A percentile compares a stretch with the other conserved stretches of the same genome.
phyloP scores from a whole-genome alignment of 2,329 filamentous ascomycete species.

The Dactylellina sp. region DNA sequence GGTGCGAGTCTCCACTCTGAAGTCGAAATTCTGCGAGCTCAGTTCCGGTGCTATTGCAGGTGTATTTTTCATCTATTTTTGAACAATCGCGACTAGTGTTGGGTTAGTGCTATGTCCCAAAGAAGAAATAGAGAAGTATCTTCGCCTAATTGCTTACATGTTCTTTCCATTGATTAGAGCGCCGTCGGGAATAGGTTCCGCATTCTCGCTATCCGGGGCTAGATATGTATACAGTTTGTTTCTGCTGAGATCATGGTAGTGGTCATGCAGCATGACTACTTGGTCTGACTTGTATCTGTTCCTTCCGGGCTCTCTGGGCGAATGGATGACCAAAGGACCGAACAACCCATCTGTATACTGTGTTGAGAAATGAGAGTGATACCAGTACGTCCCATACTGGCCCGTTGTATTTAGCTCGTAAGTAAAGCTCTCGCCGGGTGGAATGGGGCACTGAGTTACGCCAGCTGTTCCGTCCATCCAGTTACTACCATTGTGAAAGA shows the following conservation, averaged over 20 bases:
- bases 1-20: constrained; percentile 71
- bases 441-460: constrained; percentile 75
- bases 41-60: constrained; percentile 43
- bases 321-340: constrained; percentile 75
- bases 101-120: constrained; percentile 6
- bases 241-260: constrained; percentile 73
- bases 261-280: constrained; percentile 77
- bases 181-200: constrained; percentile 75
- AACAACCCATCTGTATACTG: constrained; percentile 78
- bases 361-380: constrained; percentile 75
- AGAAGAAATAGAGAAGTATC: neutral
- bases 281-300: constrained; percentile 71
- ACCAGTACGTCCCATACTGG: constrained; percentile 69
- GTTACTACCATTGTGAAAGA: constrained; percentile 81
- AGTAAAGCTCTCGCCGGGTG: constrained; percentile 72
- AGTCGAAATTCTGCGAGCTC: constrained; percentile 66
- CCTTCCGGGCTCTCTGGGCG: constrained; percentile 68
- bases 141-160: constrained; percentile 18
- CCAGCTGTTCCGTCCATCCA: constrained; percentile 79
- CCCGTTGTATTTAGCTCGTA: constrained; percentile 75
- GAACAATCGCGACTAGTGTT: constrained; percentile 49
- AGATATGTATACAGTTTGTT: constrained; percentile 70
- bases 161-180: constrained; percentile 72
- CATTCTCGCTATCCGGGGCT: constrained; percentile 68
- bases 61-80: constrained; percentile 44